Evolutionary conservation across 805 yeast species (phyloP).

Genomic region (Ogataea allantospora): DNA sequence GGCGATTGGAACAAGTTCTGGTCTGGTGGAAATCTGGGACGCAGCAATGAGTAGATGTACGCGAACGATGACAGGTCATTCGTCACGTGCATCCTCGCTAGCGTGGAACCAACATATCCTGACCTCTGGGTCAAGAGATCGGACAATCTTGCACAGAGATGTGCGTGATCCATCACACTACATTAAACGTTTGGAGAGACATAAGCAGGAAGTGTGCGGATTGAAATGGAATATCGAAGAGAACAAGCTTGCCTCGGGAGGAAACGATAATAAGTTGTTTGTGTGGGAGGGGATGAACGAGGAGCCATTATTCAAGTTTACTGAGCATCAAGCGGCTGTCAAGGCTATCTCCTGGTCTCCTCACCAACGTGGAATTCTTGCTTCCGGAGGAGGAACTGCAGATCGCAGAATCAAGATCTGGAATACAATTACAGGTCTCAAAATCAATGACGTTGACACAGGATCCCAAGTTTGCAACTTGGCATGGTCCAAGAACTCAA

Average conservation of each 20-base stretch:
- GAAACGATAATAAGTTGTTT: constrained; percentile 83
- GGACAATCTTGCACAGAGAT: constrained; percentile 83
- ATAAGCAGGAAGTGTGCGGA: constrained; percentile 95
- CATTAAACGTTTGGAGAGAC: constrained; percentile 64
- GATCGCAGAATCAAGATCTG: constrained; percentile 88
- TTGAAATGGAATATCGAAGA: constrained; percentile 90
- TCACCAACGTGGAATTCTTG: constrained; percentile 88
- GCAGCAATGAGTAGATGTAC: constrained; percentile 78
- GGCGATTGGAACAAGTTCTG: constrained; percentile 87
- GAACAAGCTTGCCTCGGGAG: constrained; percentile 91
- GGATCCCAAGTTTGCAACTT: constrained; percentile 96
- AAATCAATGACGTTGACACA: constrained; percentile 80
- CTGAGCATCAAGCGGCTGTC: constrained; percentile 91
- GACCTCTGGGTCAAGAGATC: constrained; percentile 84
- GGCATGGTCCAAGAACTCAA: constrained; percentile 88
- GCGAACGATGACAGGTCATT: constrained; percentile 90
- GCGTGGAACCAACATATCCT: constrained; percentile 94
- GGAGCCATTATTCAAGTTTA: constrained; percentile 68
- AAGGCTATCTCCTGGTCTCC: constrained; percentile 98
- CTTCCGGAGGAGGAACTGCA: constrained; percentile 96
- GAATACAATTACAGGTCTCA: constrained; percentile 81
- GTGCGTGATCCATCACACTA: constrained; percentile 85
- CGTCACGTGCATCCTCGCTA: constrained; percentile 77
- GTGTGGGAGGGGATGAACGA: constrained; percentile 82
- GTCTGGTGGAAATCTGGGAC: constrained; percentile 94